These are phyloP conservation scores for Arthroderma sp. DNA, from an alignment of 2,329 filamentous ascomycete species.

Conservation along the genomic window DNA sequence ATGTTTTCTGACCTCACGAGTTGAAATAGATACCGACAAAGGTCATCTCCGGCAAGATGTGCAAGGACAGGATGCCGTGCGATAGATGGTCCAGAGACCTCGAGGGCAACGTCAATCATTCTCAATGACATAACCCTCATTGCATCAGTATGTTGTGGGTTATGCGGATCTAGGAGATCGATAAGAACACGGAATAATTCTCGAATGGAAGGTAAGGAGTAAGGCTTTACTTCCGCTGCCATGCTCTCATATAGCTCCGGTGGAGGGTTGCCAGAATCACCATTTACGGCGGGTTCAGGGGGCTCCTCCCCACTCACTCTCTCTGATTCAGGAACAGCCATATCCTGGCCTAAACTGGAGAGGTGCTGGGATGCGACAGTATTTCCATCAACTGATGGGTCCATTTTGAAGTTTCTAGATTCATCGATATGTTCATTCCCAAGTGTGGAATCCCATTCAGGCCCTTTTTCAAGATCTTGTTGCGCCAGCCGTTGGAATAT, in stretches of 20 bases:
- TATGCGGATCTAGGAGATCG: slow-evolving; percentile 84
- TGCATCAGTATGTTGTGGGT: slow-evolving; percentile 80
- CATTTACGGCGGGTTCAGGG: slow-evolving; percentile 20
- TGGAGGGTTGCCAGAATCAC: slow-evolving; percentile 20
- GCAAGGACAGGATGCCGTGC: slow-evolving; percentile 82
- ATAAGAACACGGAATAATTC: slow-evolving; percentile 91
- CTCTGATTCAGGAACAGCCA: slow-evolving; percentile 18
- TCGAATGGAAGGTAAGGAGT: slow-evolving; percentile 84
- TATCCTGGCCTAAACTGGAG: slow-evolving; percentile 28
- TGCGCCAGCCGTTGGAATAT: slow-evolving; percentile 91
- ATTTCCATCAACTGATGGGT: slow-evolving; percentile 57
- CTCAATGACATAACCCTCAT: slow-evolving; percentile 95
- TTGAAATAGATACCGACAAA: slow-evolving; percentile 92
- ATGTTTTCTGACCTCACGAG: slow-evolving; percentile 93
- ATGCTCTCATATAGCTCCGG: slow-evolving; percentile 31
- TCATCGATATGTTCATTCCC: not conserved
- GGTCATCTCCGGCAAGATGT: slow-evolving; percentile 74
- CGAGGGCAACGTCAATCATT: slow-evolving; percentile 92
- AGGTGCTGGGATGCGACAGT: slow-evolving; percentile 42
- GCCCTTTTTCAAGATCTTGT: slow-evolving; percentile 55
- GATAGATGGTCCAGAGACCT: slow-evolving; percentile 91
- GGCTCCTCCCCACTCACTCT: slow-evolving; percentile 22
- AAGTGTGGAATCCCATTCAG: slow-evolving; percentile 50
- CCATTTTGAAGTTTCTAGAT: slow-evolving; percentile 59
- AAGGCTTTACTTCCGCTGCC: slow-evolving; percentile 58